phyloP scores from a whole-genome alignment of 352 stramenopile species.

The Globisporangium paroecandrum region DNA sequence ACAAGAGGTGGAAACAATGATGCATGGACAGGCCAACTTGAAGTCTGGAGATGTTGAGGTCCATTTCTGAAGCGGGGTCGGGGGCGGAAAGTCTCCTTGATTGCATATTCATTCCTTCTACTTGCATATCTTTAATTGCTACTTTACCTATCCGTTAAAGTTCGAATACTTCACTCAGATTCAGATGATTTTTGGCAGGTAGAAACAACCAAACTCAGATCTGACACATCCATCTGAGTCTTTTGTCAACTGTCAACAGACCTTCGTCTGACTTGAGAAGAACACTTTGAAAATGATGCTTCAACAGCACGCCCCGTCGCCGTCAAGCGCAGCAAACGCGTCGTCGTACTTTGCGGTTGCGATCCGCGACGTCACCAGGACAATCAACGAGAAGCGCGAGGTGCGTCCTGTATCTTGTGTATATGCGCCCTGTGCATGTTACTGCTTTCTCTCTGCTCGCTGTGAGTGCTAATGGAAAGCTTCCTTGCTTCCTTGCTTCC shows the following conservation, averaged over 20 bases:
- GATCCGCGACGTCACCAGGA: constrained; percentile 57
- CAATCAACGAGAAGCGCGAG: constrained; percentile 72
- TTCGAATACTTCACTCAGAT: background rate
- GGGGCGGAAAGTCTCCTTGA: background rate
- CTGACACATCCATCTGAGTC: background rate
- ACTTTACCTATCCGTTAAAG: background rate
- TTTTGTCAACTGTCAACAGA: background rate
- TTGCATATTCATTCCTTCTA: background rate
- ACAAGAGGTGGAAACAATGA: background rate
- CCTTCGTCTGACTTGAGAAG: background rate
- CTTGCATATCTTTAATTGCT: background rate
- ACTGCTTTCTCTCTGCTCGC: background rate
- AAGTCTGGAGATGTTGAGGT: constrained; percentile 2
- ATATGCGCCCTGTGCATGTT: no score
- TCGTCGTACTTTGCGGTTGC: constrained; percentile 42
- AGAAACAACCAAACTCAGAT: background rate
- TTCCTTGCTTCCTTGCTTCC: background rate
- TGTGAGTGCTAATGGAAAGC: background rate
- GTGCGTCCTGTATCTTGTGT: constrained; percentile 14
- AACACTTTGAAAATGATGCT: background rate
- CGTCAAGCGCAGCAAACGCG: background rate
- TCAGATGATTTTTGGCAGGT: background rate
- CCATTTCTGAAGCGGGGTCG: constrained; percentile 1
- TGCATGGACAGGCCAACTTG: constrained; percentile 11
- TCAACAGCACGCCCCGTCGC: background rate